phyloP scores from a whole-genome alignment of 768 basidiomycete genomes.

The Sporobolomyces roseus region DNA sequence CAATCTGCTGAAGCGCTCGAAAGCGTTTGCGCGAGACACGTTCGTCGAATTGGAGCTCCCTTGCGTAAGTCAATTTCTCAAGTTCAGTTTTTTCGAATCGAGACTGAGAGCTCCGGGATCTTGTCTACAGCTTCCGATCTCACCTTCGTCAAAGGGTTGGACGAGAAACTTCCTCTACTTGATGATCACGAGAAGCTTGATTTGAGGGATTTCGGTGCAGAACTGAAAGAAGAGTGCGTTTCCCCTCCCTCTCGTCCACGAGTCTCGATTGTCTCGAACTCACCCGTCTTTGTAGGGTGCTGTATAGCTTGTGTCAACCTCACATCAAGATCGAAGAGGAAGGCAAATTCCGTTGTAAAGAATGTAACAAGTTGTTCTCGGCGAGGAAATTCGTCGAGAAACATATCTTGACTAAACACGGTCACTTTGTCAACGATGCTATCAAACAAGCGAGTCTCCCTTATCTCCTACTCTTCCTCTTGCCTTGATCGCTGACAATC shows the following conservation, averaged over 20 bases:
- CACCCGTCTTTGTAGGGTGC: conserved; percentile 58
- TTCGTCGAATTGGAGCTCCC: conserved; percentile 52
- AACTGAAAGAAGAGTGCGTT: conserved; percentile 80
- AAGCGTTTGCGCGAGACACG: conserved; percentile 88
- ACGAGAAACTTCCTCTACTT: conserved; percentile 75
- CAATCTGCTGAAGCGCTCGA: conserved; percentile 93
- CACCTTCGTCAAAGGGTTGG: conserved; percentile 84
- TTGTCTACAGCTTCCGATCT: conserved; percentile 56
- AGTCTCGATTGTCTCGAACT: background rate
- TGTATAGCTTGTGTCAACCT: conserved; percentile 70
- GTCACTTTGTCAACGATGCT: conserved; percentile 62
- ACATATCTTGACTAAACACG: conserved; percentile 94
- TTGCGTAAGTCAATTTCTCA: background rate
- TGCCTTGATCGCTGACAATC: background rate
- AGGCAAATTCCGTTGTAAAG: conserved; percentile 91
- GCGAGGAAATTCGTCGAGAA: conserved; percentile 96
- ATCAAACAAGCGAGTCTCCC: conserved; percentile 69
- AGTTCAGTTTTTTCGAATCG: background rate
- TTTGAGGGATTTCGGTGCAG: conserved; percentile 81
- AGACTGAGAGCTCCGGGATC: background rate
- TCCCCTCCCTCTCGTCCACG: conserved; percentile 11
- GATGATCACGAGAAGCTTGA: conserved; percentile 75
- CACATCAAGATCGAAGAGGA: conserved; percentile 93
- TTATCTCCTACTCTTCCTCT: background rate
- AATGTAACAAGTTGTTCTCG: conserved; percentile 93